Base-by-base conservation (phyloP, 805 yeast genomes). In the Lipomyces starkeyi region DNA sequence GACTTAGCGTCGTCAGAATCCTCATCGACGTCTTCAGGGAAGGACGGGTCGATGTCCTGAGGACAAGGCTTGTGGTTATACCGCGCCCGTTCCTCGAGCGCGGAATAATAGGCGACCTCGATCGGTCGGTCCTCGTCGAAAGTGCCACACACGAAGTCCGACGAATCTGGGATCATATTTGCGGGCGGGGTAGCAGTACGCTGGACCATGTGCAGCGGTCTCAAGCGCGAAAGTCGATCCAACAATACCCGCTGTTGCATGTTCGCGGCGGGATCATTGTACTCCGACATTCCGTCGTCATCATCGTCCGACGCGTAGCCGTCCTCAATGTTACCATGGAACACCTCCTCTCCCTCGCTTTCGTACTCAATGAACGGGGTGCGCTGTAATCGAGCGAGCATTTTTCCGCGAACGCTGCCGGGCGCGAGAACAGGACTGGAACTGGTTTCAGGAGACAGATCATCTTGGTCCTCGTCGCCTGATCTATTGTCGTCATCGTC, bases 11-110 rank as follows among this genome's bases (percentile, higher is more conserved):
- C 59, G 9, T 53, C 62, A 7, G 49, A 59, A 25, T 62, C 68
- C 37, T 71, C 73, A 32, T 68, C 70, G 35, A 55, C 37, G 22
- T 71, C 75, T 25, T 67, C 74, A 8, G 75, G 75, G 63, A 73
- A 73, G 35, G 75, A 66, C n/a, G 75, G 75, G 64, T 73, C 75
- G 49, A 73, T 71, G 49, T 73, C 75, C 55, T 73, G 73, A n/a
- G 75, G 74, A n/a, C 72, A 54, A 27, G 56, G 63, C 43, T 57
- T 58, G 25, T 54, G 65, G n/a, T 32, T 40, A n/a, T 37, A 57
- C 8, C 68, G 62, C 6, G 59, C 54, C 17, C 34, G 69, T 14
- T 71, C 71, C 11, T 65, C 73, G 14, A 69, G 55, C 13, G 73
- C 69, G 5, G 74, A 71, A 49, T 63, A 65, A 54, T 64, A 73